phyloP scores from a whole-genome alignment of 2,329 filamentous ascomycete genomes.

The Aurifilum marmelostoma region DNA sequence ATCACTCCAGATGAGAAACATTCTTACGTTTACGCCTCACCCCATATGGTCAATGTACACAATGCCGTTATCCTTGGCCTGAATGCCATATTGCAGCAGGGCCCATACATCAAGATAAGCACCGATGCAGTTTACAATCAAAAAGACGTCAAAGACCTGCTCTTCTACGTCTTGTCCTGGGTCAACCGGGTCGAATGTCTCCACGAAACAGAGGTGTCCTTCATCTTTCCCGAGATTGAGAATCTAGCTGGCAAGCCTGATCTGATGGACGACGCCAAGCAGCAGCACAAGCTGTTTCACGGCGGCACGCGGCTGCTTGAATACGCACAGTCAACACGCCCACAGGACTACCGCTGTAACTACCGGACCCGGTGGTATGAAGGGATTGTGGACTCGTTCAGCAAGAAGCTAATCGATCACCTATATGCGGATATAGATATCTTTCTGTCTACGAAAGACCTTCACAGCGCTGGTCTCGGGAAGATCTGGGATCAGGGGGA shows the following conservation, averaged over 20 bases:
- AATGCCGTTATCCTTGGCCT: slow-evolving; percentile 40
- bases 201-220: slow-evolving; percentile 39
- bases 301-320: slow-evolving; percentile 34
- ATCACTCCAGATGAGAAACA: slow-evolving; percentile 13
- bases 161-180: slow-evolving; percentile 39
- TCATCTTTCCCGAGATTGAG: slow-evolving; percentile 42
- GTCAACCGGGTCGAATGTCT: slow-evolving; percentile 41
- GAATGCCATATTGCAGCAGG: slow-evolving; percentile 40
- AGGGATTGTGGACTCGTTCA: slow-evolving; percentile 31
- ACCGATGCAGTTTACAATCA: slow-evolving; percentile 22
- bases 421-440: slow-evolving; percentile 37
- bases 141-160: slow-evolving; percentile 30
- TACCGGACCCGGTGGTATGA: slow-evolving; percentile 31
- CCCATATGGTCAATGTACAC: slow-evolving; percentile 37
- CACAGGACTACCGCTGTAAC: slow-evolving; percentile 34
- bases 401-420: slow-evolving; percentile 33
- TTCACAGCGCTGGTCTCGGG: slow-evolving; percentile 31
- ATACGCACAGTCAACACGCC: slow-evolving; percentile 34
- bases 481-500: slow-evolving; percentile 31
- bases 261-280: slow-evolving; percentile 39
- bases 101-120: slow-evolving; percentile 30
- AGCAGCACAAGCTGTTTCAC: slow-evolving; percentile 41
- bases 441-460: slow-evolving; percentile 32
- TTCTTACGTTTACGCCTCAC: slow-evolving; percentile 22
- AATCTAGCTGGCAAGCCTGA: slow-evolving; percentile 36